phyloP scores from a whole-genome alignment of 2,329 filamentous ascomycete genomes.

The Pseudogymnoascus destructans region DNA sequence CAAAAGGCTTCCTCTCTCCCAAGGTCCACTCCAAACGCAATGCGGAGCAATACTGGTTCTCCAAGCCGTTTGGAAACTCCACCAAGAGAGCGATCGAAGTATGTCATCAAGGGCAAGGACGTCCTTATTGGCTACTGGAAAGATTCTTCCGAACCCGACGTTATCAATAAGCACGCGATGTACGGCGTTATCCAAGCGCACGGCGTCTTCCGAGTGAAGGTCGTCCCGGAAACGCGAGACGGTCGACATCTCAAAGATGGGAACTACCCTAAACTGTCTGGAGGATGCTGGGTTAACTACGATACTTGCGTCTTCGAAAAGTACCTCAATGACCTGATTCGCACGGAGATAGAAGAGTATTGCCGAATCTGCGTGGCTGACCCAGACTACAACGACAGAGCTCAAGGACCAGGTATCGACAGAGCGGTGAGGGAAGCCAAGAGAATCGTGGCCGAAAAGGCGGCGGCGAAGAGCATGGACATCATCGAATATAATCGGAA shows the following conservation, averaged over 20 bases:
- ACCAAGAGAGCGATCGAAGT: background rate
- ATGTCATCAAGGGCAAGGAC: constrained; percentile 17
- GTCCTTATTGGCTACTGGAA: constrained; percentile 45
- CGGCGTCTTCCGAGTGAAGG: constrained; percentile 52
- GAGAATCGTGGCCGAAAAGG: background rate
- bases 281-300: constrained; percentile 49
- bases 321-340: constrained; percentile 37
- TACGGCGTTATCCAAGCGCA: constrained; percentile 49
- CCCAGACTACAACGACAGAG: constrained; percentile 38
- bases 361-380: constrained; percentile 47
- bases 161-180: constrained; percentile 45
- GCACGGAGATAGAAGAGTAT: constrained; percentile 50
- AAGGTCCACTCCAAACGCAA: background rate
- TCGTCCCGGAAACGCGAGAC: constrained; percentile 46
- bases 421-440: constrained; percentile 12
- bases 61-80: background rate
- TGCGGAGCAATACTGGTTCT: background rate
- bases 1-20: background rate
- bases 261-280: constrained; percentile 47
- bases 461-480: background rate
- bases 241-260: constrained; percentile 40
- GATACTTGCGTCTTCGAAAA: constrained; percentile 47
- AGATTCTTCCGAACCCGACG: constrained; percentile 35
- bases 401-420: constrained; percentile 19
- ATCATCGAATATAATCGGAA: background rate